A percentile compares a stretch with the other conserved stretches of the same genome.
Evolutionary conservation across 495 filamentous ascomycete genomes (phyloP).

Genomic region (Cladorrhinum samala): DNA sequence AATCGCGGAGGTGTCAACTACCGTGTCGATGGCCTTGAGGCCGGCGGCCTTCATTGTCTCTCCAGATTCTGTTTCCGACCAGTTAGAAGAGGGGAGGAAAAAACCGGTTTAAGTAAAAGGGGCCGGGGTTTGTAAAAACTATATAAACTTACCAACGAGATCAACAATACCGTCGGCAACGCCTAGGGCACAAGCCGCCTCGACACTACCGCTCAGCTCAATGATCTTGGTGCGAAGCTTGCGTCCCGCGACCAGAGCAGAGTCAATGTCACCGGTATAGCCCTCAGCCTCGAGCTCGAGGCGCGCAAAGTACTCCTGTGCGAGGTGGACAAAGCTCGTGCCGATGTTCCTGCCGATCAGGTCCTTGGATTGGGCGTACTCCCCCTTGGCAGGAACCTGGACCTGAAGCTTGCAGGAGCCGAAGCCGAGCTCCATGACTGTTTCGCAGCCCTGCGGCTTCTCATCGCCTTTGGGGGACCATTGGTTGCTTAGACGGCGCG

Average conservation of each 20-base stretch:
- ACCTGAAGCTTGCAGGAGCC: slow-evolving; percentile 89
- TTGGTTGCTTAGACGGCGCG: slow-evolving; percentile 49
- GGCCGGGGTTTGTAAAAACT: slow-evolving; percentile 3
- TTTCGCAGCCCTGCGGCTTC: slow-evolving; percentile 58
- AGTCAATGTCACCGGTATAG: slow-evolving; percentile 17
- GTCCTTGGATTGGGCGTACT: slow-evolving; percentile 59
- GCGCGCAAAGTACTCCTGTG: slow-evolving; percentile 70
- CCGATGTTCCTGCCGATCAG: slow-evolving; percentile 91
- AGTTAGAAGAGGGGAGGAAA: not conserved
- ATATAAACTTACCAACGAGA: slow-evolving; percentile 75
- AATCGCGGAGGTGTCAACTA: slow-evolving; percentile 77
- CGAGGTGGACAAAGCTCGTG: slow-evolving; percentile 85
- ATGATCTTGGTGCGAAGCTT: slow-evolving; percentile 77
- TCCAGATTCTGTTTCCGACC: slow-evolving; percentile 96
- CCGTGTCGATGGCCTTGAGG: slow-evolving; percentile 92
- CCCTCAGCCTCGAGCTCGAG: slow-evolving; percentile 55
- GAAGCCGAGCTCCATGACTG: slow-evolving; percentile 84
- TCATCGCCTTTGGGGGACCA: slow-evolving; percentile 32
- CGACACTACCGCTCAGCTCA: slow-evolving; percentile 90
- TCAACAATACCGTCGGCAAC: slow-evolving; percentile 97
- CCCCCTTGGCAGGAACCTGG: slow-evolving; percentile 85
- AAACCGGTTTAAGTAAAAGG: not conserved
- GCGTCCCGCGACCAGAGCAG: slow-evolving; percentile 25
- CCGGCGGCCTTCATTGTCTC: slow-evolving; percentile 98
- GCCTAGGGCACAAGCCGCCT: slow-evolving; percentile 91